Conservation (phyloP, 495 filamentous ascomycete species). For the Xylaria scruposa region DNA sequence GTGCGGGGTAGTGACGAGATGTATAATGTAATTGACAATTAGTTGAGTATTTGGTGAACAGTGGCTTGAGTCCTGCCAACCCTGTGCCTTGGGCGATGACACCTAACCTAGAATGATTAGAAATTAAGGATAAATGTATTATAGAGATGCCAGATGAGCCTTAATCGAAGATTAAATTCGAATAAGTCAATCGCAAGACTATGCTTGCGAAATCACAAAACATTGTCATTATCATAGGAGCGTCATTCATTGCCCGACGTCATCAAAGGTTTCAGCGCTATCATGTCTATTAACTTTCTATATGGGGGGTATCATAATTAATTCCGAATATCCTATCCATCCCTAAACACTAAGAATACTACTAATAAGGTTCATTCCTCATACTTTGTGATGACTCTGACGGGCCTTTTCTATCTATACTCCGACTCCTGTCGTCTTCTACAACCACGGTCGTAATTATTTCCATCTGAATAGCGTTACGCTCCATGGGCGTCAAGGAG, state of each 20-base stretch:
- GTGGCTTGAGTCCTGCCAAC: neutral
- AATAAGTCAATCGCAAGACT: neutral
- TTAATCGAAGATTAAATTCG: neutral
- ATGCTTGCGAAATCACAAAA: neutral
- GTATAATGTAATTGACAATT: neutral
- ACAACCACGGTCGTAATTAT: conserved; percentile 50
- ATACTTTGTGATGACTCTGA: conserved; percentile 4
- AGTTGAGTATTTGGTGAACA: neutral
- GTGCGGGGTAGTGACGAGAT: neutral
- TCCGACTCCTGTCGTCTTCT: conserved; percentile 34
- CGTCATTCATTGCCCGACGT: neutral
- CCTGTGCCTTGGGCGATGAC: neutral
- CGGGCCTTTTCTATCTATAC: neutral
- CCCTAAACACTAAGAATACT: neutral
- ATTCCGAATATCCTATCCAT: neutral
- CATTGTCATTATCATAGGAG: neutral
- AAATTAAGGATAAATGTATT: neutral
- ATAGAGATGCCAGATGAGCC: neutral
- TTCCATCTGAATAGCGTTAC: conserved; percentile 52
- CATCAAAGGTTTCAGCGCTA: neutral
- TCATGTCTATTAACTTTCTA: conserved; percentile 9
- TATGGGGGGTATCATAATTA: conserved; percentile 16
- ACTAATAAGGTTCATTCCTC: conserved; percentile 8
- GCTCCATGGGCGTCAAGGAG: conserved; percentile 37
- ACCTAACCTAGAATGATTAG: neutral